Evolutionary conservation across 2,329 filamentous ascomycete species (phyloP), one percentile per base, ranked within the genome.

Genomic region (Hypoxylon sp.): DNA sequence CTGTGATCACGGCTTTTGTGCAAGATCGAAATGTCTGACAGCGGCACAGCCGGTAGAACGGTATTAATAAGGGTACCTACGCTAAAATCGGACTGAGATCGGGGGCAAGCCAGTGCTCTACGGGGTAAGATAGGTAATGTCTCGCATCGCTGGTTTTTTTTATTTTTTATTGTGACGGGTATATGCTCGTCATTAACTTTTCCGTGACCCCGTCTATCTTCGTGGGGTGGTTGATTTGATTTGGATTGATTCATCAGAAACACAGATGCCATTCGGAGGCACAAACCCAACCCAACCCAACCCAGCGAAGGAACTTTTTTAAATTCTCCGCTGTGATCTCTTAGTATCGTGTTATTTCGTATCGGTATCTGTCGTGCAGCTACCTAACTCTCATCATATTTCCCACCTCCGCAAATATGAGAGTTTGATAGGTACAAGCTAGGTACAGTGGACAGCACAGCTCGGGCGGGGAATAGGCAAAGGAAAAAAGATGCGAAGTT

Each of bases 161-260:
- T 46, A 46, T 45, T 36, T 50, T 36, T 41, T 21, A 55, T 65
- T 61, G 52, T 60, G 62, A 70, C 65, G 68, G 68, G 68, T 69
- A 71, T 69, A 71, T 71, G 68, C 66, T 71, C 68, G 68, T 71
- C 66, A 71, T 71, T 49, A 53, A 56, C 46, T 55, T 60, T 46
- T 56, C 38, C 53, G 53, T 56, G 43, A 56, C 53, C 53, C 53
- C 53, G 53, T 43, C 17, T 17, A 43, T 43, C 19, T 45, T 34
- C 38, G 55, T 59, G 28, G 59, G 49, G 56, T 28, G 36, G 25
- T 36, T 28, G 38, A 55, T n/a, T n/a, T n/a, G n/a, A n/a, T n/a
- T n/a, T n/a, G n/a, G n/a, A n/a, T 46, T 41, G n/a, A 41, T 41
- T 41, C 36, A 41, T 41, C 36, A 9, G 25, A 56, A 32, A 43